A percentile compares a stretch with the other conserved stretches of the same genome.
Conservation (phyloP, 2,329 filamentous ascomycete genomes). For the Erysiphe pisi region DNA sequence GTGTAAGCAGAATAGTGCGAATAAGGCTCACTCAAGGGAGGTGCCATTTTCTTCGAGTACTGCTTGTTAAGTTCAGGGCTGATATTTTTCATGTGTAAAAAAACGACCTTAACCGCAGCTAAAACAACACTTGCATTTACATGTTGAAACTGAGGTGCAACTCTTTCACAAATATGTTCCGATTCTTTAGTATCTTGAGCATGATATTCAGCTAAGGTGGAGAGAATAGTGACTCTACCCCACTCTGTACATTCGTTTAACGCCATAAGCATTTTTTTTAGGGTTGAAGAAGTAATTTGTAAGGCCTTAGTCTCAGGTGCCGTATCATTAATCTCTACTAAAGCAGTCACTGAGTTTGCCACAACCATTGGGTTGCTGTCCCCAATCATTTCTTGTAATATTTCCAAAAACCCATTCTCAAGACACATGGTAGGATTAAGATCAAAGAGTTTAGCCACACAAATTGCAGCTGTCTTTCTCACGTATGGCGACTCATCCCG, state of each 20-base stretch:
- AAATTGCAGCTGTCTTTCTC: slow-evolving; percentile 94
- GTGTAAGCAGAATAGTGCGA: neutral
- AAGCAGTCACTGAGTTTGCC: slow-evolving; percentile 87
- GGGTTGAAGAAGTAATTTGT: slow-evolving; percentile 64
- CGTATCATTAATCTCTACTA: slow-evolving; percentile 82
- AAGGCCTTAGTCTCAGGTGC: slow-evolving; percentile 84
- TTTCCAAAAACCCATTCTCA: slow-evolving; percentile 93
- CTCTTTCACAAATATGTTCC: slow-evolving; percentile 95
- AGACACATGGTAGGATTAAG: slow-evolving; percentile 85
- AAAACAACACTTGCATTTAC: slow-evolving; percentile 95
- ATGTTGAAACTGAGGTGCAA: slow-evolving; percentile 94
- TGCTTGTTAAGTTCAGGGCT: slow-evolving; percentile 66
- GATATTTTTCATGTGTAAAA: slow-evolving; percentile 84
- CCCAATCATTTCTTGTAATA: slow-evolving; percentile 85
- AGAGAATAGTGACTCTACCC: slow-evolving; percentile 88
- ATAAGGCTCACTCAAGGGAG: slow-evolving; percentile 62
- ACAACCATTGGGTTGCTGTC: slow-evolving; percentile 99
- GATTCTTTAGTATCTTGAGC: slow-evolving; percentile 85
- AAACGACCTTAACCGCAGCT: slow-evolving; percentile 96
- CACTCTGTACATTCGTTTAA: slow-evolving; percentile 98
- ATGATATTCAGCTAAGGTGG: slow-evolving; percentile 78
- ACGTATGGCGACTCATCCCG: slow-evolving; percentile 98
- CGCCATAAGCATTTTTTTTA: slow-evolving; percentile 95
- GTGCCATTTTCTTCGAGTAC: slow-evolving; percentile 98
- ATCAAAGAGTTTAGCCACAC: slow-evolving; percentile 95